Evolutionary conservation across 352 stramenopile genomes (phyloP).

Genomic region (Phytophthora ramorum): DNA sequence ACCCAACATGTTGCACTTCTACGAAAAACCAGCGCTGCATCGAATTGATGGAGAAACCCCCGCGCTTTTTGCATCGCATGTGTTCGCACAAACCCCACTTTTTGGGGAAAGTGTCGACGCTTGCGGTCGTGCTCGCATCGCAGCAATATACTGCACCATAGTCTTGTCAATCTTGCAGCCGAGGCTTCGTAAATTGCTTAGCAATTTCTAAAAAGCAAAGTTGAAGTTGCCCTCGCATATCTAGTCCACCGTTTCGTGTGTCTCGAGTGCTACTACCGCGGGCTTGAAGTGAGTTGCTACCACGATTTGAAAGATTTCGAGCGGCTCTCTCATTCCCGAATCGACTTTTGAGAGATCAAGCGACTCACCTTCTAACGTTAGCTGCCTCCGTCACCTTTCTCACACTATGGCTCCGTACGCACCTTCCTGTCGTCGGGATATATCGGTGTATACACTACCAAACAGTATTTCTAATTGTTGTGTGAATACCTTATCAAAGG

Average conservation of each 20-base stretch:
- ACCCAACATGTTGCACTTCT: too few species aligned
- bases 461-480: slow-evolving; percentile 2
- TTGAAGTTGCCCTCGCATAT: neutral
- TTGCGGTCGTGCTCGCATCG: too few species aligned
- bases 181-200: too few species aligned
- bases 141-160: too few species aligned
- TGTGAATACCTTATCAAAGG: neutral
- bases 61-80: too few species aligned
- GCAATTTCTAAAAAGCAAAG: neutral
- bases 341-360: slow-evolving; percentile 13
- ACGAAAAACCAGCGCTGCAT: too few species aligned
- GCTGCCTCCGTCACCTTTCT: neutral
- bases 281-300: slow-evolving; percentile 8
- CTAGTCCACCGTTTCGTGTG: neutral
- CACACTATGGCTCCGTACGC: slow-evolving; percentile 11
- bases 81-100: too few species aligned
- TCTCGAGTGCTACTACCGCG: slow-evolving; percentile 1
- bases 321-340: slow-evolving; percentile 11
- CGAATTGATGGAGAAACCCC: too few species aligned
- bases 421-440: too few species aligned
- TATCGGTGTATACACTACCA: neutral
- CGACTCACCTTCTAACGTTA: neutral
- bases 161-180: too few species aligned
- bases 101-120: too few species aligned
- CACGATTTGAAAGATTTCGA: slow-evolving; percentile 4